Percentiles rank a stretch among this genome's conserved stretches.
phyloP scores from a whole-genome alignment of 495 filamentous ascomycete species.

The Geoglossum glabrum region DNA sequence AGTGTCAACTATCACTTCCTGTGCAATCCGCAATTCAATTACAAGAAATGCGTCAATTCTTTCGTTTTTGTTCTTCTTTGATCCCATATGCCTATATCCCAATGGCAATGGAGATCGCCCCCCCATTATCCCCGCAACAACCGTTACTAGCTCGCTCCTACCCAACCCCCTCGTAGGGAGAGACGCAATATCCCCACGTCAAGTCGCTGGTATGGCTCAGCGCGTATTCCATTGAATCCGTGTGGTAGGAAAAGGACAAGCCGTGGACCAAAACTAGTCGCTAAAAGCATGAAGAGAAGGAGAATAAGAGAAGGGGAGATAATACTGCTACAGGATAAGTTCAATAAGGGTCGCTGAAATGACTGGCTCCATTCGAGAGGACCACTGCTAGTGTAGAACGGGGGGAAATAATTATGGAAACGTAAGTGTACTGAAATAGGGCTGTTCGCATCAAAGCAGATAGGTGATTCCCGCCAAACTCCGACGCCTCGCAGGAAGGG shows the following conservation, averaged over 20 bases:
- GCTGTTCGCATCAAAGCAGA: neutral
- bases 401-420: neutral
- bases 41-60: neutral
- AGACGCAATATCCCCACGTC: neutral
- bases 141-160: neutral
- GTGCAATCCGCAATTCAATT: neutral
- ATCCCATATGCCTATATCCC: neutral
- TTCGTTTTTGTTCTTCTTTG: neutral
- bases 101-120: neutral
- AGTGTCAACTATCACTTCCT: neutral
- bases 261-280: neutral
- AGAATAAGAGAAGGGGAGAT: neutral
- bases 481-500: neutral
- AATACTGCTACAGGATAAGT: slow-evolving; percentile 1
- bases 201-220: neutral
- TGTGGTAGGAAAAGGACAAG: neutral
- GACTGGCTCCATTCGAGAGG: neutral
- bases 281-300: neutral
- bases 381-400: neutral
- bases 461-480: neutral
- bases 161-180: neutral
- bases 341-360: neutral
- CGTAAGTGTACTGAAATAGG: neutral
- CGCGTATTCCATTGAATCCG: neutral
- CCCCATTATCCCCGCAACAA: neutral